phyloP scores from a whole-genome alignment of 805 yeast genomes.

The Hanseniaspora lindneri region DNA sequence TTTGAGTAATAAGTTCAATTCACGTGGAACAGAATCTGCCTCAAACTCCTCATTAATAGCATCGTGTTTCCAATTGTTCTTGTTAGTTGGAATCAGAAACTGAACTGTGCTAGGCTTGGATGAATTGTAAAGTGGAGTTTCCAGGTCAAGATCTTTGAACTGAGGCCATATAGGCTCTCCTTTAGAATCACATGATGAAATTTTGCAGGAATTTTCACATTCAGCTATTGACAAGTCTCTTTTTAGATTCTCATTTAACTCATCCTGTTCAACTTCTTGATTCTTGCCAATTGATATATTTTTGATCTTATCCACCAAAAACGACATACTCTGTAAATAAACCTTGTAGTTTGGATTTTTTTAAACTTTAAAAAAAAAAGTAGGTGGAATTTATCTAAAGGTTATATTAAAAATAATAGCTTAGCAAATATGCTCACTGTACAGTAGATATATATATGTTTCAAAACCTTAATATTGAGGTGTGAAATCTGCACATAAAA shows the following conservation, averaged over 20 bases:
- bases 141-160: constrained; percentile 22
- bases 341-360: no score
- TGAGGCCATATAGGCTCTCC: constrained; percentile 7
- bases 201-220: no score
- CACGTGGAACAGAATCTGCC: constrained; percentile 35
- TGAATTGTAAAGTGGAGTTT: constrained; percentile 50
- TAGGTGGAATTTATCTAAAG: no score
- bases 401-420: no score
- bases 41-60: constrained; percentile 39
- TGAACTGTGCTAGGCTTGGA: constrained; percentile 62
- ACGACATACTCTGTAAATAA: background rate
- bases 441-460: no score
- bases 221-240: background rate
- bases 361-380: no score
- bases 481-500: no score
- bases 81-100: constrained; percentile 71
- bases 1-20: constrained; percentile 27
- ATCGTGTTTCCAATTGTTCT: constrained; percentile 72
- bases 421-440: no score
- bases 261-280: no score
- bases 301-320: background rate
- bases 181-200: constrained; percentile 6
- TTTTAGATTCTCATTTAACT: background rate
- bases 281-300: background rate
- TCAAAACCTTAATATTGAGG: no score